Conservation (phyloP, 2,329 filamentous ascomycete genomes). For the Penicillium occitanis region DNA sequence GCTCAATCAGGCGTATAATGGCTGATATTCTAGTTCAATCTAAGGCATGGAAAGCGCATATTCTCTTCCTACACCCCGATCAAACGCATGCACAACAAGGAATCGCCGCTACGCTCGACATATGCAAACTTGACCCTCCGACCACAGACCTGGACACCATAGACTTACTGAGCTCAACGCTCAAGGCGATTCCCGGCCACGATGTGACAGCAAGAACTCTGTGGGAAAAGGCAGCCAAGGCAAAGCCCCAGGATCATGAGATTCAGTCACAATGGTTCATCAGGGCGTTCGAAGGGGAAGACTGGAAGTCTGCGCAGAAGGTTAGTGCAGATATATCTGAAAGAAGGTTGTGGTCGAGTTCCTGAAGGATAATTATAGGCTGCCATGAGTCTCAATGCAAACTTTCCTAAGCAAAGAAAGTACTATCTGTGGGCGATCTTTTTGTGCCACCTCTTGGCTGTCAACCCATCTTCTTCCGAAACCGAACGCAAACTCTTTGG, state of each 20-base stretch:
- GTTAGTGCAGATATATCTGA: conserved; percentile 31
- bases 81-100: conserved; percentile 45
- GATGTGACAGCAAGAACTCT: conserved; percentile 37
- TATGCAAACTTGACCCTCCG: conserved; percentile 45
- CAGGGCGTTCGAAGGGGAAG: conserved; percentile 40
- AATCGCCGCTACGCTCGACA: conserved; percentile 42
- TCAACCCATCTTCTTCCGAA: conserved; percentile 39
- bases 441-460: conserved; percentile 44
- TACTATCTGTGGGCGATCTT: conserved; percentile 54
- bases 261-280: conserved; percentile 49
- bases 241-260: conserved; percentile 44
- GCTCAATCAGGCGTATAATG: not conserved
- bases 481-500: conserved; percentile 48
- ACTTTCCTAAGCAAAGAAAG: conserved; percentile 49
- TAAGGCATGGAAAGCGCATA: conserved; percentile 47
- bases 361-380: conserved; percentile 35
- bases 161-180: conserved; percentile 43
- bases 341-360: not conserved
- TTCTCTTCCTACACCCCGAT: conserved; percentile 44
- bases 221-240: conserved; percentile 51
- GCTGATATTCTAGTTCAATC: not conserved
- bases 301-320: conserved; percentile 53
- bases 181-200: conserved; percentile 38
- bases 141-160: conserved; percentile 48
- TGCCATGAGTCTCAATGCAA: conserved; percentile 51